A percentile compares a stretch with the other conserved stretches of the same genome.
These are phyloP conservation scores for Candida yuanshanica DNA, from an alignment of 805 yeast genomes.

Conservation along the genomic window DNA sequence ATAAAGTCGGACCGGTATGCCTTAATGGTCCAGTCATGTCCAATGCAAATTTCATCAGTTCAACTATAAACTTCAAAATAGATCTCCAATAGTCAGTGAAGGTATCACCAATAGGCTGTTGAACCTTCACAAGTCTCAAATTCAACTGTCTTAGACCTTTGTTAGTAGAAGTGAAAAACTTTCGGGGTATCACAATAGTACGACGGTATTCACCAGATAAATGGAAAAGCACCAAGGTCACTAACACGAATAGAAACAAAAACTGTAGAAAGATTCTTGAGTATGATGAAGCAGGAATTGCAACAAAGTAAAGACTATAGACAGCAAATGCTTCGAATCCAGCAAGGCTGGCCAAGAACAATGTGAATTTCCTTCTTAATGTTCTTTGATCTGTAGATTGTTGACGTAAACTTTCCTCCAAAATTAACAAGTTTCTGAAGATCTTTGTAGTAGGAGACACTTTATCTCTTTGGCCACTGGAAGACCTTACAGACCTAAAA, in stretches of 20 bases:
- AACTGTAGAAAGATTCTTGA: slow-evolving; percentile 40
- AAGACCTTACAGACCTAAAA: slow-evolving; percentile 19
- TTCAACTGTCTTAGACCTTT: slow-evolving; percentile 85
- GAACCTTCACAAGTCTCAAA: slow-evolving; percentile 64
- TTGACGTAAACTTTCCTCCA: slow-evolving; percentile 80
- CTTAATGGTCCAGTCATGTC: slow-evolving; percentile 13
- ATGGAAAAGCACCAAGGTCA: slow-evolving; percentile 73
- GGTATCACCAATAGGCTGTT: slow-evolving; percentile 32
- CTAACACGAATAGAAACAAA: slow-evolving; percentile 50
- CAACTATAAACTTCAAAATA: slow-evolving; percentile 23
- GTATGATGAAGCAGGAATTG: slow-evolving; percentile 35
- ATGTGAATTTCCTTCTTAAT: slow-evolving; percentile 43
- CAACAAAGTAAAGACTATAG: slow-evolving; percentile 33
- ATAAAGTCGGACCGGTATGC: slow-evolving; percentile 1
- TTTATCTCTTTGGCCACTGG: slow-evolving; percentile 18
- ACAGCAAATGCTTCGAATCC: slow-evolving; percentile 34
- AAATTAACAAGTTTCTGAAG: slow-evolving; percentile 71
- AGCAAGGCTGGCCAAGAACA: slow-evolving; percentile 34
- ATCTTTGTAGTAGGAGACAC: slow-evolving; percentile 60
- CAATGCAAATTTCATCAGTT: slow-evolving; percentile 1
- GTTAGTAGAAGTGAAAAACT: slow-evolving; percentile 76
- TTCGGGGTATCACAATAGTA: slow-evolving; percentile 76
- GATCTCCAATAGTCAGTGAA: slow-evolving; percentile 30
- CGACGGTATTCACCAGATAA: slow-evolving; percentile 86
- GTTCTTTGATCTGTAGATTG: slow-evolving; percentile 72